Percentiles rank a stretch among this genome's conserved stretches.
Evolutionary conservation across 2,329 filamentous ascomycete genomes (phyloP).

Genomic region (Stagonosporopsis cucurbitacearum): DNA sequence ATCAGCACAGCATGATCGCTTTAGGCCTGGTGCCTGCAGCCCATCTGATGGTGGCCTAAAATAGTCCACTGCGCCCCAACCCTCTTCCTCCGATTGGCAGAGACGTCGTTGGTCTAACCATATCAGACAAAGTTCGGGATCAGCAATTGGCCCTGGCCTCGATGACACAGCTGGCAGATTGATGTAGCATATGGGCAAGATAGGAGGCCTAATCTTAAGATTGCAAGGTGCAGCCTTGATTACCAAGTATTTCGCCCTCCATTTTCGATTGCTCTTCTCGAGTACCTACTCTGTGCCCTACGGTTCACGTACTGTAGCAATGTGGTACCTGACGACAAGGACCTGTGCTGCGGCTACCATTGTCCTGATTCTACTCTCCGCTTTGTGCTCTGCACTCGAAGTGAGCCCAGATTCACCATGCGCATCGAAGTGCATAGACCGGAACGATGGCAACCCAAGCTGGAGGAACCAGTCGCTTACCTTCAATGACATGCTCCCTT

Average conservation of each 20-base stretch:
- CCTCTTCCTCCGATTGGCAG: not conserved
- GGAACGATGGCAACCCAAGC: slow-evolving; percentile 17
- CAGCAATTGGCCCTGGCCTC: not conserved
- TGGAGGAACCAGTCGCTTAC: slow-evolving; percentile 19
- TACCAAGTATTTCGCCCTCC: not conserved
- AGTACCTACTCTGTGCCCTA: not conserved
- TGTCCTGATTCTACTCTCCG: not conserved
- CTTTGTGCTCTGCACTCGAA: slow-evolving; percentile 21
- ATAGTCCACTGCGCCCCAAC: slow-evolving; percentile 4
- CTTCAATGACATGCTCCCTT: slow-evolving; percentile 21
- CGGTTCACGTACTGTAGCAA: not conserved
- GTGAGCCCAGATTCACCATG: slow-evolving; percentile 29
- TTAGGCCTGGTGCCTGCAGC: slow-evolving; percentile 1
- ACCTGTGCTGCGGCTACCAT: not conserved
- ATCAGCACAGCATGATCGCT: not conserved
- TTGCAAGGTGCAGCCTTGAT: not conserved
- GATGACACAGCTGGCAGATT: slow-evolving; percentile 5
- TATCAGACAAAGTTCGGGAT: not conserved
- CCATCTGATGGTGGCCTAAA: not conserved
- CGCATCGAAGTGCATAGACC: slow-evolving; percentile 26
- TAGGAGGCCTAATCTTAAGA: not conserved
- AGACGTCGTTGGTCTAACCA: not conserved
- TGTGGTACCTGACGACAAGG: slow-evolving; percentile 1
- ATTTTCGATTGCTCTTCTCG: not conserved
- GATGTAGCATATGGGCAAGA: not conserved